A percentile compares a stretch with the other conserved stretches of the same genome.
Conservation (phyloP, 495 filamentous ascomycete genomes). For the Neurospora africana region DNA sequence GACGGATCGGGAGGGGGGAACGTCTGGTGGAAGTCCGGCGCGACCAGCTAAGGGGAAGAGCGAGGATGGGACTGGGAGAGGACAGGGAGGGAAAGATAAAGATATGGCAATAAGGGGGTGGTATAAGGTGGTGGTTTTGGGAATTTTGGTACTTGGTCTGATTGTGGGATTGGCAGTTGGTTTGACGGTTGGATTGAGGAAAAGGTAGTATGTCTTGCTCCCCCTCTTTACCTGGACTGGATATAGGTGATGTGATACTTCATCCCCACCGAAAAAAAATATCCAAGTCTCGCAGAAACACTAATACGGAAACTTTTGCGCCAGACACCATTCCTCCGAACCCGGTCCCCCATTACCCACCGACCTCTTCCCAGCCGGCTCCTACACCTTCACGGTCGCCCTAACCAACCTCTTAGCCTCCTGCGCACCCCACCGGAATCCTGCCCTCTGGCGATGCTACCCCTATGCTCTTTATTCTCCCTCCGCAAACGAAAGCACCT, state of each 20-base stretch:
- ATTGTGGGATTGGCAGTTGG: constrained; percentile 34
- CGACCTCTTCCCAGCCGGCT: constrained; percentile 42
- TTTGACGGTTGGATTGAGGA: constrained; percentile 33
- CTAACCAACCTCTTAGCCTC: constrained; percentile 37
- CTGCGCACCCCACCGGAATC: constrained; percentile 41
- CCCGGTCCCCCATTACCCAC: background rate
- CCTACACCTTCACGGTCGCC: constrained; percentile 44
- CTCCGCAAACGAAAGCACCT: constrained; percentile 1
- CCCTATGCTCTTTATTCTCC: constrained; percentile 37
- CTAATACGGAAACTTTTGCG: background rate
- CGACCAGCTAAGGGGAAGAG: background rate
- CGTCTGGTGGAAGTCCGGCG: background rate
- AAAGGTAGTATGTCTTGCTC: constrained; percentile 11
- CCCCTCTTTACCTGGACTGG: too few relatives aligned
- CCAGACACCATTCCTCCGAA: background rate
- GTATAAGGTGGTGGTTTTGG: constrained; percentile 24
- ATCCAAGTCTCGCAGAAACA: background rate
- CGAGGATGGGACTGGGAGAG: background rate
- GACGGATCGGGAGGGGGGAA: background rate
- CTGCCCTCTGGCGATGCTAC: constrained; percentile 45
- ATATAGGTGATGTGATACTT: too few relatives aligned
- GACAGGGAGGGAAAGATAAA: background rate
- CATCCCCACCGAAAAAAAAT: too few relatives aligned
- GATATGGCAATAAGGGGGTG: constrained; percentile 14
- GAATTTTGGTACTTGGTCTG: constrained; percentile 19